Percentiles rank a stretch among this genome's conserved stretches.
Evolutionary conservation across 1,284 basidiomycete species (phyloP).

Genomic region (Cryptococcus depauperatus): DNA sequence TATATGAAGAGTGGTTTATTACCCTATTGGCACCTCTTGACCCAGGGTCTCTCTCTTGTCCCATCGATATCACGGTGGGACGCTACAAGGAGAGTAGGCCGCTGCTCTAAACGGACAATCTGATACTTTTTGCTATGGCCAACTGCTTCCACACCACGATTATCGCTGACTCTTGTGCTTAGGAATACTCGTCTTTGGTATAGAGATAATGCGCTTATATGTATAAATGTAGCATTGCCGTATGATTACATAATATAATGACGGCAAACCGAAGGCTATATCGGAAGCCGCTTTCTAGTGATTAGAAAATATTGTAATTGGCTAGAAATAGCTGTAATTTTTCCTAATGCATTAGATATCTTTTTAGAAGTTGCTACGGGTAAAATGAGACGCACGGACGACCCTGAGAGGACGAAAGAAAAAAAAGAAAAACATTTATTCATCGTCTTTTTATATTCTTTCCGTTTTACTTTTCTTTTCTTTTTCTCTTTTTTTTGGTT

Average conservation of each 20-base stretch:
- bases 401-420: not conserved
- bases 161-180: not conserved
- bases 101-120: conserved; percentile 40
- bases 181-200: too few relatives aligned
- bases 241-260: too few relatives aligned
- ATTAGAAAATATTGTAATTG: not conserved
- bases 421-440: not conserved
- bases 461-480: not conserved
- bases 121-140: conserved; percentile 16
- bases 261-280: too few relatives aligned
- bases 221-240: too few relatives aligned
- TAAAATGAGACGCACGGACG: not conserved
- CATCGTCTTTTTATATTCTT: not conserved
- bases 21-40: conserved; percentile 45
- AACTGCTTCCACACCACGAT: not conserved
- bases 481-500: not conserved
- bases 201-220: too few relatives aligned
- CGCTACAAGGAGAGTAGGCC: conserved; percentile 10
- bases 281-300: too few relatives aligned
- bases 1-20: conserved; percentile 41
- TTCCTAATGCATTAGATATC: not conserved
- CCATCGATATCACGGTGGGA: conserved; percentile 1
- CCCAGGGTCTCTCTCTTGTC: conserved; percentile 23
- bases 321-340: not conserved
- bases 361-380: too few relatives aligned